phyloP scores from a whole-genome alignment of 2,329 filamentous ascomycete genomes.

The Furcasterigmium furcatum region DNA sequence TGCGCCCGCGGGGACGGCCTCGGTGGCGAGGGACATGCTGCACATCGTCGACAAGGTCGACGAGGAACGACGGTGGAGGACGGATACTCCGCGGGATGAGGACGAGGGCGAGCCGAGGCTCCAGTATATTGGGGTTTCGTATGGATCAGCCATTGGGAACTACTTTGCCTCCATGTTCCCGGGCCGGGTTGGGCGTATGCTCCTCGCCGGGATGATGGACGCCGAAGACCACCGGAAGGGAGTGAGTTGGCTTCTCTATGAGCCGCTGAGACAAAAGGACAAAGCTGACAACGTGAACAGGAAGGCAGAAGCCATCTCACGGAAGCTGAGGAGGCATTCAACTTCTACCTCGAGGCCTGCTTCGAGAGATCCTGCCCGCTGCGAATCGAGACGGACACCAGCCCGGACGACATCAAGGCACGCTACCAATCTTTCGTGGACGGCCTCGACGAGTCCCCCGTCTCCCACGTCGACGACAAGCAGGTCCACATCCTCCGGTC shows the following conservation, averaged over 20 bases:
- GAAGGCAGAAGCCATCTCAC: background rate
- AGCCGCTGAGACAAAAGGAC: no score
- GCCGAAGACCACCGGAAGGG: conserved; percentile 17
- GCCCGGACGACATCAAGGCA: conserved; percentile 19
- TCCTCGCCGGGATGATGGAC: conserved; percentile 25
- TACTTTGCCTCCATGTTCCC: conserved; percentile 32
- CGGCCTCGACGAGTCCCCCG: conserved; percentile 21
- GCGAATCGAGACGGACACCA: conserved; percentile 17
- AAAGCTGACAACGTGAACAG: background rate
- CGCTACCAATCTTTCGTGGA: conserved; percentile 27
- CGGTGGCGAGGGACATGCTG: conserved; percentile 29
- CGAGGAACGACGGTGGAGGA: conserved; percentile 13
- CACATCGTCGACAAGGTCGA: conserved; percentile 27
- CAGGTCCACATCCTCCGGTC: conserved; percentile 15
- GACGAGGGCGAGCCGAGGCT: conserved; percentile 20
- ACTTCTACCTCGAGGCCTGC: conserved; percentile 18
- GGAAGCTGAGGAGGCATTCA: background rate
- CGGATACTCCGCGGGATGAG: conserved; percentile 1
- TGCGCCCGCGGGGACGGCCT: conserved; percentile 22
- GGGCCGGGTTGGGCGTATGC: conserved; percentile 31
- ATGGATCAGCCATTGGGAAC: conserved; percentile 30
- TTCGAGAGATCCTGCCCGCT: conserved; percentile 26
- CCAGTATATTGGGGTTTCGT: conserved; percentile 41
- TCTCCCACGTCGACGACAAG: conserved; percentile 14
- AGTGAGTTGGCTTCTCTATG: conserved; percentile 11